Evolutionary conservation across 1,139 yeast species (phyloP).

Genomic region (Sugiyamaella xylanicola): DNA sequence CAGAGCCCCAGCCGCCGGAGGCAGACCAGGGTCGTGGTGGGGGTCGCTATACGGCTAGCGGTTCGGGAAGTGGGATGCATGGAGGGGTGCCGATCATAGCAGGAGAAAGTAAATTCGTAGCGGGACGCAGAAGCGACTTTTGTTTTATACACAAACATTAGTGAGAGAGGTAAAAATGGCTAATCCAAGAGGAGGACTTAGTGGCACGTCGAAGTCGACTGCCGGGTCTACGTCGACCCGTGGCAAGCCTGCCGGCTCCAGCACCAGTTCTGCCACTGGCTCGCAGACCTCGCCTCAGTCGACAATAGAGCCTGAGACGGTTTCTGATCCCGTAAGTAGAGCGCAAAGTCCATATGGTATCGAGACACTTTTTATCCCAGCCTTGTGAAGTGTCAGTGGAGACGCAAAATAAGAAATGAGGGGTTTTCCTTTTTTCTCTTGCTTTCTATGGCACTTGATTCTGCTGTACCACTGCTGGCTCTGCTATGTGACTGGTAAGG

Average conservation of each 20-base stretch:
- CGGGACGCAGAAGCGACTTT: too few relatives aligned
- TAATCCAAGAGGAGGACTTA: constrained; percentile 11
- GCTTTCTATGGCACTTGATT: too few relatives aligned
- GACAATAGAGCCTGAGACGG: constrained; percentile 2
- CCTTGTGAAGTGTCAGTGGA: too few relatives aligned
- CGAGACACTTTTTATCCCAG: too few relatives aligned
- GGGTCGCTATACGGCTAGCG: not conserved
- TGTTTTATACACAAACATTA: too few relatives aligned
- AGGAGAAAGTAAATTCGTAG: not conserved
- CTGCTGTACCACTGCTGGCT: too few relatives aligned
- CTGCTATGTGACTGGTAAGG: too few relatives aligned
- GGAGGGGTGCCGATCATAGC: not conserved
- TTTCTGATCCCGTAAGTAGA: constrained; percentile 12
- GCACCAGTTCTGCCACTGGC: not conserved
- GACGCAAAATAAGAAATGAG: too few relatives aligned
- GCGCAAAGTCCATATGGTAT: too few relatives aligned
- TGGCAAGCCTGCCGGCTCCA: constrained; percentile 4
- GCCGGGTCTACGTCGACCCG: constrained; percentile 10
- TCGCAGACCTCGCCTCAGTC: constrained; percentile 13
- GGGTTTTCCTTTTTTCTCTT: too few relatives aligned
- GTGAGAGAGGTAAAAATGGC: constrained; percentile 12
- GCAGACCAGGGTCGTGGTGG: too few relatives aligned
- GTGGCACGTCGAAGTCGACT: constrained; percentile 2
- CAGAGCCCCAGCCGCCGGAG: not conserved
- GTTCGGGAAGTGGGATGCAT: not conserved